These are phyloP conservation scores for Calcarisporium arbuscula DNA, from an alignment of 2,329 filamentous ascomycete genomes.

Conservation along the genomic window DNA sequence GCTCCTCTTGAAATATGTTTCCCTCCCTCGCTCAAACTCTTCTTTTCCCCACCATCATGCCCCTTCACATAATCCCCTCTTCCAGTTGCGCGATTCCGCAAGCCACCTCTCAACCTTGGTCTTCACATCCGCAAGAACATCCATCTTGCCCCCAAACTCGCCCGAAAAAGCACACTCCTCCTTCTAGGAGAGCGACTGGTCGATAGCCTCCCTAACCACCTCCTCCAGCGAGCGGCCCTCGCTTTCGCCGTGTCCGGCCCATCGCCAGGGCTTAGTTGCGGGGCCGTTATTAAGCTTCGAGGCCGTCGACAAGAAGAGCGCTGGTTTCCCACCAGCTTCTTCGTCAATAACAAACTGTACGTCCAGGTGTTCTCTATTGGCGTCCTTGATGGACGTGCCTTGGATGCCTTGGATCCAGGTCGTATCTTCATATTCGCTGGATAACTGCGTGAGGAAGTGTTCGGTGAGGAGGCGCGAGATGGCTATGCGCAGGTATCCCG, in stretches of 20 bases:
- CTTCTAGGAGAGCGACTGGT: conserved; percentile 13
- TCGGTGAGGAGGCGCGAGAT: conserved; percentile 33
- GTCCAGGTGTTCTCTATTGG: conserved; percentile 19
- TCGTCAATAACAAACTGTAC: conserved; percentile 25
- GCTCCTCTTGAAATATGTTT: too few relatives aligned
- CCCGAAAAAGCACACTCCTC: too few relatives aligned
- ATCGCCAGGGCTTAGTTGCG: conserved; percentile 21
- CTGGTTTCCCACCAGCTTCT: conserved; percentile 4
- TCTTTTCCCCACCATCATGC: too few relatives aligned
- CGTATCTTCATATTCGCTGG: not conserved
- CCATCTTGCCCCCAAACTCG: not conserved
- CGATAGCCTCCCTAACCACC: conserved; percentile 14
- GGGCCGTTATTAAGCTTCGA: conserved; percentile 11
- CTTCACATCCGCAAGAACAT: not conserved
- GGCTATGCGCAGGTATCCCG: conserved; percentile 39
- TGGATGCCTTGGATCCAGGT: conserved; percentile 24
- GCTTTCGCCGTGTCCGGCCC: conserved; percentile 15
- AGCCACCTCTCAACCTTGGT: not conserved
- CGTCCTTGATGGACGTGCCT: conserved; percentile 24
- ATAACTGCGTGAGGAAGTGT: conserved; percentile 23
- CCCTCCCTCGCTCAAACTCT: too few relatives aligned
- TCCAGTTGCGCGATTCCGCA: too few relatives aligned
- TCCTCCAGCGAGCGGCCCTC: conserved; percentile 16
- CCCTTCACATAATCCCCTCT: too few relatives aligned
- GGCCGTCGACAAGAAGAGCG: conserved; percentile 17